Evolutionary conservation across 768 basidiomycete genomes (phyloP).

Genomic region (Mrakia frigida): DNA sequence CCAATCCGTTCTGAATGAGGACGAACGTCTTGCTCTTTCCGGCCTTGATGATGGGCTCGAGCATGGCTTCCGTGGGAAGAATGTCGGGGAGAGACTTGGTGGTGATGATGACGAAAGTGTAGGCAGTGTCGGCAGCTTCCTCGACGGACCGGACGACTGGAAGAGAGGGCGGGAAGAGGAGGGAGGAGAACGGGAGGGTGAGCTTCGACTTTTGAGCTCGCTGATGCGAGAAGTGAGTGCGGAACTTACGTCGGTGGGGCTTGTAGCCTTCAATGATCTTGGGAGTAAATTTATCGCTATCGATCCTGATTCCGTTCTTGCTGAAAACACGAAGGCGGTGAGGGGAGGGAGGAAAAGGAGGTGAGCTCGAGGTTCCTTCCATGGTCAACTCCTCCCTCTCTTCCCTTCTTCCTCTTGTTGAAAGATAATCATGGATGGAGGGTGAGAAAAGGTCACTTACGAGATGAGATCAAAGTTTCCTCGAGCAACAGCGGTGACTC

Average conservation of each 20-base stretch:
- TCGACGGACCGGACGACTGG: conserved; percentile 57
- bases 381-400: too few species aligned
- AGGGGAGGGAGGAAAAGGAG: too few species aligned
- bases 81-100: conserved; percentile 71
- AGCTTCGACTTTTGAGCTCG: background rate
- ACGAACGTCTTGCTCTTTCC: conserved; percentile 51
- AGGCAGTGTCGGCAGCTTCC: conserved; percentile 58
- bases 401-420: too few species aligned
- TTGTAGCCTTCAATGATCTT: conserved; percentile 53
- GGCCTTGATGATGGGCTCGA: conserved; percentile 45
- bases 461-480: conserved; percentile 58
- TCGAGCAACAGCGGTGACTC: conserved; percentile 67
- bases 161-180: background rate
- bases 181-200: background rate
- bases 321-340: too few species aligned
- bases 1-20: conserved; percentile 65
- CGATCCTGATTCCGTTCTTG: conserved; percentile 55
- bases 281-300: conserved; percentile 55
- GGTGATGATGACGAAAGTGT: conserved; percentile 61
- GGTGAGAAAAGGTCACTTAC: too few species aligned
- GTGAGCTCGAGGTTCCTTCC: too few species aligned
- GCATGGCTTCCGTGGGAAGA: conserved; percentile 53
- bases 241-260: conserved; percentile 58
- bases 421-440: too few species aligned
- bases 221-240: background rate